Percentiles rank a stretch among this genome's conserved stretches.
phyloP scores from a whole-genome alignment of 495 filamentous ascomycete species.

The Talaromyces borbonicus region DNA sequence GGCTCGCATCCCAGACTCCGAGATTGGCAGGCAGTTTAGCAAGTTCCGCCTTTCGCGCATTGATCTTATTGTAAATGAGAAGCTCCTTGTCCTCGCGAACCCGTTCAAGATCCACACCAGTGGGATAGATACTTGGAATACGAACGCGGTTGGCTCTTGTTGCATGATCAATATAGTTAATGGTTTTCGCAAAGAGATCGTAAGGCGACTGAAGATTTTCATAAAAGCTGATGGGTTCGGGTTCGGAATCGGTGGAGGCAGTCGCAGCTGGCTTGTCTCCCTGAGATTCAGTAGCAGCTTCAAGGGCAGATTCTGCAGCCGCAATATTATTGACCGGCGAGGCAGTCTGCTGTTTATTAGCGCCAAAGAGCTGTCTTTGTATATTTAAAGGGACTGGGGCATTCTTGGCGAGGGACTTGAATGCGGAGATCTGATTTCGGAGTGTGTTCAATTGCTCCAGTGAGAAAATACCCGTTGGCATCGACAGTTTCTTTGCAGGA shows the following conservation, averaged over 20 bases:
- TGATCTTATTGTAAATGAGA: slow-evolving; percentile 82
- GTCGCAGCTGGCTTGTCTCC: slow-evolving; percentile 25
- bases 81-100: slow-evolving; percentile 76
- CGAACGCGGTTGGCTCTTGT: slow-evolving; percentile 60
- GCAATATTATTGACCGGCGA: slow-evolving; percentile 46
- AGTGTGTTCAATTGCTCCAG: slow-evolving; percentile 60
- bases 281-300: slow-evolving; percentile 33
- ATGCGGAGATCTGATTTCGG: slow-evolving; percentile 69
- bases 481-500: slow-evolving; percentile 21
- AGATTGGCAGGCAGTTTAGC: slow-evolving; percentile 74
- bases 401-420: slow-evolving; percentile 75
- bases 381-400: slow-evolving; percentile 61
- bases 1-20: slow-evolving; percentile 69
- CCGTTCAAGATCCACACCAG: slow-evolving; percentile 69
- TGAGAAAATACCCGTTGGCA: slow-evolving; percentile 48
- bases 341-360: slow-evolving; percentile 55
- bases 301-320: slow-evolving; percentile 41
- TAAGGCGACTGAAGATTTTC: slow-evolving; percentile 61
- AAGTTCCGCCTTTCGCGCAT: slow-evolving; percentile 69
- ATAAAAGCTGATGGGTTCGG: slow-evolving; percentile 35
- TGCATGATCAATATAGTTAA: slow-evolving; percentile 72
- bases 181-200: slow-evolving; percentile 41
- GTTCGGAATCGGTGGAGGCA: slow-evolving; percentile 18
- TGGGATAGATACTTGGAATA: slow-evolving; percentile 78
- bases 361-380: slow-evolving; percentile 65